These are phyloP conservation scores for Salix exigua DNA, from an alignment of 345 rosid genomes.

Conservation along the genomic window DNA sequence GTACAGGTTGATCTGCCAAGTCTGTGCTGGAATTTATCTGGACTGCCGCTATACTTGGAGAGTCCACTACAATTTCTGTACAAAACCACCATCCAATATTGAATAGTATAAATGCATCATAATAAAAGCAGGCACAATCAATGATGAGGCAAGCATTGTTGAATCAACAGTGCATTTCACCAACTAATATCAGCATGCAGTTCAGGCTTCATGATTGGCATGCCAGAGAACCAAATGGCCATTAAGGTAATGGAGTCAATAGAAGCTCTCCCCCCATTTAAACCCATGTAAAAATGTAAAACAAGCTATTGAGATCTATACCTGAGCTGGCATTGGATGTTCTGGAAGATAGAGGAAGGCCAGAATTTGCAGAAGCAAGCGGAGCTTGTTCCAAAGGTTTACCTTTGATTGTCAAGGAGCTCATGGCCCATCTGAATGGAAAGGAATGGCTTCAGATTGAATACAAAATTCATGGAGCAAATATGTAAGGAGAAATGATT, in stretches of 20 bases:
- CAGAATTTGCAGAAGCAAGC: conserved; percentile 56
- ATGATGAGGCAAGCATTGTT: not conserved
- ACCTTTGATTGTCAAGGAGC: conserved; percentile 92
- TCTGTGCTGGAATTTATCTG: conserved; percentile 60
- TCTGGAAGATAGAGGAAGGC: conserved; percentile 40
- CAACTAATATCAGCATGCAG: not conserved
- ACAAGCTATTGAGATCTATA: conserved; percentile 22
- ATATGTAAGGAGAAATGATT: not conserved
- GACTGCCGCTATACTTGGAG: conserved; percentile 48
- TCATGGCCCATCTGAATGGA: conserved; percentile 90
- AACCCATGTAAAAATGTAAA: not conserved
- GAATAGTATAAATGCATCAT: conserved; percentile 2
- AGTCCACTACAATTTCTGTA: conserved; percentile 42
- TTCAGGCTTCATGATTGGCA: not conserved
- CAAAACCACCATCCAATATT: conserved; percentile 17
- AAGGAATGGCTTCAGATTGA: not conserved
- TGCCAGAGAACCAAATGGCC: not conserved
- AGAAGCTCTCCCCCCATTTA: not conserved
- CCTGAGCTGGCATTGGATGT: conserved; percentile 65
- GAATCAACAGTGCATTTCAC: not conserved
- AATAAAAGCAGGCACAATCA: not conserved
- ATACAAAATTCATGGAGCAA: not conserved
- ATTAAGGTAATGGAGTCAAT: not conserved
- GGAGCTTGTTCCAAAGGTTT: conserved; percentile 80
- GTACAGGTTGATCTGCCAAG: conserved; percentile 66